A percentile compares a stretch with the other conserved stretches of the same genome.
phyloP scores from a whole-genome alignment of 2,329 filamentous ascomycete genomes.

The Seiridium unicorne region DNA sequence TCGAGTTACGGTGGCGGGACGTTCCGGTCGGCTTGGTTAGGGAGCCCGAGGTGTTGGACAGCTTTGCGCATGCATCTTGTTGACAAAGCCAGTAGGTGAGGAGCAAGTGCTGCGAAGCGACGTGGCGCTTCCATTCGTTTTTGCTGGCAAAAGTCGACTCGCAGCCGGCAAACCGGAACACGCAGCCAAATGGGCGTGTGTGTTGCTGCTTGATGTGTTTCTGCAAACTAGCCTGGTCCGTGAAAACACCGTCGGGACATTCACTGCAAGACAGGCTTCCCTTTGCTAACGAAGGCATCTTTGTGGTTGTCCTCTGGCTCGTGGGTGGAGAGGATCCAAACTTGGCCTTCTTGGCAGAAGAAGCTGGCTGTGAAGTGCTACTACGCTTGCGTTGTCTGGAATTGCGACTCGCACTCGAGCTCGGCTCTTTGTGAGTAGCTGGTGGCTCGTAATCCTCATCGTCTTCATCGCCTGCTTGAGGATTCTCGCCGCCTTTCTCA shows the following conservation, averaged over 20 bases:
- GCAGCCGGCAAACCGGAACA: conserved; percentile 79
- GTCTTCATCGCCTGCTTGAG: conserved; percentile 13
- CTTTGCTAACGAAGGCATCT: conserved; percentile 20
- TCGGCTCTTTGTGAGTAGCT: conserved; percentile 16
- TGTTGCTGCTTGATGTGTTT: conserved; percentile 53
- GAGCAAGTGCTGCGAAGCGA: conserved; percentile 75
- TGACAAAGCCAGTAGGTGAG: conserved; percentile 75
- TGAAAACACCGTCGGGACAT: conserved; percentile 38
- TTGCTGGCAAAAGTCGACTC: conserved; percentile 71
- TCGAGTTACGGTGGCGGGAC: conserved; percentile 16
- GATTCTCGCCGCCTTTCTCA: neutral
- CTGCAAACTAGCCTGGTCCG: conserved; percentile 42
- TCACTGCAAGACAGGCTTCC: conserved; percentile 31
- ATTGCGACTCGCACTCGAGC: conserved; percentile 12
- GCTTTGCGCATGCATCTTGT: conserved; percentile 52
- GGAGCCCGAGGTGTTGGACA: conserved; percentile 21
- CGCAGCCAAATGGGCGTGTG: conserved; percentile 68
- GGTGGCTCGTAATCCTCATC: conserved; percentile 23
- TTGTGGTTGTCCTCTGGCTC: conserved; percentile 17
- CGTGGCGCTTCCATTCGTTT: conserved; percentile 95
- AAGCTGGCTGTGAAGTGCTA: conserved; percentile 10
- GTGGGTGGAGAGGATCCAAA: conserved; percentile 13
- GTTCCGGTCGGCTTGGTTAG: neutral
- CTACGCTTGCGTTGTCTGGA: conserved; percentile 23
- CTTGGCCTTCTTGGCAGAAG: conserved; percentile 23